Percentiles rank a stretch among this genome's conserved stretches.
Conservation (phyloP, 768 basidiomycete genomes). For the Terana coerulea region DNA sequence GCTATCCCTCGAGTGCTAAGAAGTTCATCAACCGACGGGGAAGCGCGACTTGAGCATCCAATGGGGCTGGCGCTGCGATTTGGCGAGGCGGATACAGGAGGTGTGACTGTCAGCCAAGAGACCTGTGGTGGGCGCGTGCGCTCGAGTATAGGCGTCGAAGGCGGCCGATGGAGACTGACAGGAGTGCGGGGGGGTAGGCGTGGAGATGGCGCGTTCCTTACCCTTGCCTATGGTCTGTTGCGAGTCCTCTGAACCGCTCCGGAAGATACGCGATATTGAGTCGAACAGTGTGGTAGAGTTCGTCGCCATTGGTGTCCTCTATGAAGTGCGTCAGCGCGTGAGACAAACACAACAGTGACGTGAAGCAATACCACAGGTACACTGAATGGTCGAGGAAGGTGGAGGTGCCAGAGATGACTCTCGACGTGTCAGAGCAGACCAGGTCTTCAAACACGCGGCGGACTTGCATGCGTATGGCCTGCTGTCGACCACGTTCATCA, state of each 20-base stretch:
- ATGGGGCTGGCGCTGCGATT: not conserved
- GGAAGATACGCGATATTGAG: not conserved
- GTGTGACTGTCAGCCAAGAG: conserved; percentile 6
- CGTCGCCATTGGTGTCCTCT: too few species aligned
- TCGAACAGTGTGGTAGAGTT: not conserved
- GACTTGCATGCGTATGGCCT: too few species aligned
- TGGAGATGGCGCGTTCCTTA: not conserved
- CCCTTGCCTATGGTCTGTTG: not conserved
- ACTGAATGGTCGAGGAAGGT: too few species aligned
- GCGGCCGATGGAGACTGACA: not conserved
- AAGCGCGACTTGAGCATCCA: not conserved
- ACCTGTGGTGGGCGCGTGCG: conserved; percentile 9
- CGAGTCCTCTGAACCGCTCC: not conserved
- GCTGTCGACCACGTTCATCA: too few species aligned
- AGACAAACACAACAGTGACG: too few species aligned
- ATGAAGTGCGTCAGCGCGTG: too few species aligned
- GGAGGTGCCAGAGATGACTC: too few species aligned
- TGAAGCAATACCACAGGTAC: too few species aligned
- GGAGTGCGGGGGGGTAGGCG: not conserved
- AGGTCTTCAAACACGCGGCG: too few species aligned
- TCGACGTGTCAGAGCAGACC: too few species aligned
- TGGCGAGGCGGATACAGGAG: conserved; percentile 1
- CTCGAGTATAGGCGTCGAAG: conserved; percentile 3
- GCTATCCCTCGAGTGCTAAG: too few species aligned
- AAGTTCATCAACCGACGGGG: not conserved